phyloP scores from a whole-genome alignment of 1,139 yeast species.

The Lodderomyces margitis region DNA sequence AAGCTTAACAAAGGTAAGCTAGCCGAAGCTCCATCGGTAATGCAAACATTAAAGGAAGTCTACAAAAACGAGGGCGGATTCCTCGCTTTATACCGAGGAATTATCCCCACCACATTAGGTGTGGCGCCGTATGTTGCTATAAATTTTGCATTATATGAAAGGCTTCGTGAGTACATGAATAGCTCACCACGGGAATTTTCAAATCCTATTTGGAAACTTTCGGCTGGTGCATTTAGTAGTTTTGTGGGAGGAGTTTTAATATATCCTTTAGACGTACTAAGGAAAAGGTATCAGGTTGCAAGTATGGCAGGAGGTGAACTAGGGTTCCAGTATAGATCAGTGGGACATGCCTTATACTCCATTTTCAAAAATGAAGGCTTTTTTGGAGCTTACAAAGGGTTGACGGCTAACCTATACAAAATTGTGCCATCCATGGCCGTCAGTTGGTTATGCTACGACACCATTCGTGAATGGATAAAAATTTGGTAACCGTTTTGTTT shows the following conservation, averaged over 20 bases:
- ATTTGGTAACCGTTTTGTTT: slow-evolving; percentile 25
- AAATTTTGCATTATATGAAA: slow-evolving; percentile 88
- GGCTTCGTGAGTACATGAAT: slow-evolving; percentile 58
- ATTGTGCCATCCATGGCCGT: slow-evolving; percentile 96
- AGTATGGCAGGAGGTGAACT: slow-evolving; percentile 74
- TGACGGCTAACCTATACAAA: slow-evolving; percentile 84
- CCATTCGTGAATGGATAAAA: slow-evolving; percentile 45
- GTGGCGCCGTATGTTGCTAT: slow-evolving; percentile 96
- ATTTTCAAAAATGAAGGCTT: slow-evolving; percentile 75
- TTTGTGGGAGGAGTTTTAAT: slow-evolving; percentile 77
- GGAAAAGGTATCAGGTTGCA: slow-evolving; percentile 89
- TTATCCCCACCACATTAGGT: slow-evolving; percentile 85
- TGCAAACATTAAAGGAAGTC: slow-evolving; percentile 55
- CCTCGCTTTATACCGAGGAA: slow-evolving; percentile 75
- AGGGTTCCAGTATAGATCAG: slow-evolving; percentile 78
- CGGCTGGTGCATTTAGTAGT: slow-evolving; percentile 76
- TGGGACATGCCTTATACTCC: slow-evolving; percentile 64
- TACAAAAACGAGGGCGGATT: slow-evolving; percentile 80
- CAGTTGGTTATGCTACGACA: slow-evolving; percentile 85
- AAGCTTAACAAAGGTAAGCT: slow-evolving; percentile 46
- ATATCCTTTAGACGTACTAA: slow-evolving; percentile 84
- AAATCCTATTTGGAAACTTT: slow-evolving; percentile 56
- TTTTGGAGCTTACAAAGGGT: slow-evolving; percentile 82
- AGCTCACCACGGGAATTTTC: slow-evolving; percentile 33
- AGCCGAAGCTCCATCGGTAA: slow-evolving; percentile 65